phyloP scores from a whole-genome alignment of 495 filamentous ascomycete species.

The Halenospora varia region DNA sequence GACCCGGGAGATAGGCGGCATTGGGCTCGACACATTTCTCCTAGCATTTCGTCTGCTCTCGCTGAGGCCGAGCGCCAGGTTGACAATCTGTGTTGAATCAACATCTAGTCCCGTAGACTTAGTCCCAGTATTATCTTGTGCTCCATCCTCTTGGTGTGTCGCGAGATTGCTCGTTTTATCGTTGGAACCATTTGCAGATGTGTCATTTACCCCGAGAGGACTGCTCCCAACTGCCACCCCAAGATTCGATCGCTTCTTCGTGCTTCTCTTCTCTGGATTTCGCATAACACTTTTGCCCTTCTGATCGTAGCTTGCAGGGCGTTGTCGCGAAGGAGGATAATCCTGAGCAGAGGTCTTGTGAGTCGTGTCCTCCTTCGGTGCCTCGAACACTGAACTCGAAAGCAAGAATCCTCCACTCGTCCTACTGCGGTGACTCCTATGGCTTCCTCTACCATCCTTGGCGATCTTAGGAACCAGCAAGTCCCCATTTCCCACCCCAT shows the following conservation, averaged over 20 bases:
- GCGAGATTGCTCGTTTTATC: background rate
- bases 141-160: background rate
- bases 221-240: slow-evolving; percentile 13
- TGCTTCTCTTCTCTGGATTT: slow-evolving; percentile 20
- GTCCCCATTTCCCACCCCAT: background rate
- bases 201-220: slow-evolving; percentile 15
- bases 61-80: slow-evolving; percentile 82
- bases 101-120: slow-evolving; percentile 43
- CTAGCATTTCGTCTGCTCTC: slow-evolving; percentile 68
- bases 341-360: background rate
- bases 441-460: slow-evolving; percentile 18
- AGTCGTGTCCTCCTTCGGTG: background rate
- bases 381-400: slow-evolving; percentile 17
- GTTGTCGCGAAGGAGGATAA: background rate
- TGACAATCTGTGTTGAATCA: slow-evolving; percentile 84
- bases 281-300: slow-evolving; percentile 16
- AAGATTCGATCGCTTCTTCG: slow-evolving; percentile 16
- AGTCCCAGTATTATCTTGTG: background rate
- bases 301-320: slow-evolving; percentile 15
- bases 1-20: slow-evolving; percentile 42
- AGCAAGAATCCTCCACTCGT: slow-evolving; percentile 26
- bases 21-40: slow-evolving; percentile 46
- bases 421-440: slow-evolving; percentile 24
- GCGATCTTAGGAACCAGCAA: background rate
- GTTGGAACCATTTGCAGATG: slow-evolving; percentile 1